These are phyloP conservation scores for Umbelopsis isabellina DNA, from an alignment of 192 early-diverging fungal genomes.

Conservation along the genomic window DNA sequence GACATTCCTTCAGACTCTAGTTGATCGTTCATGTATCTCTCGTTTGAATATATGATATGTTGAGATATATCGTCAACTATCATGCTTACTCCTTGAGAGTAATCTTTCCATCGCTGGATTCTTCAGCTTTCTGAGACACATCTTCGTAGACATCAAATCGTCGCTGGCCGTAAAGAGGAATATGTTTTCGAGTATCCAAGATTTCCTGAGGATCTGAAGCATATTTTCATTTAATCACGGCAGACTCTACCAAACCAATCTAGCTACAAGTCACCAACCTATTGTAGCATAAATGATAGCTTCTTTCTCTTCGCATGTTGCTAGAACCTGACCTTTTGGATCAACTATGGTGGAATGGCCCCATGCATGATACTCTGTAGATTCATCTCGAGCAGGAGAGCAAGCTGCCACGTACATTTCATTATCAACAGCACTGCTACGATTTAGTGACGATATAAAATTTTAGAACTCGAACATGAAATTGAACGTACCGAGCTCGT, in stretches of 20 bases:
- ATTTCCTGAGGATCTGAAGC: constrained; percentile 61
- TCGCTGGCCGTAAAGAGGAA: constrained; percentile 82
- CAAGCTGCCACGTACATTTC: constrained; percentile 95
- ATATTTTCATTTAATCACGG: background rate
- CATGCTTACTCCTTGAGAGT: constrained; percentile 22
- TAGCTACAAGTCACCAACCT: constrained; percentile 35
- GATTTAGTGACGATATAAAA: constrained; percentile 2
- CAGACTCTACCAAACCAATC: background rate
- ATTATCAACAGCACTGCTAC: constrained; percentile 84
- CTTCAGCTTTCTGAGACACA: constrained; percentile 47
- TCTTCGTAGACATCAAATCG: constrained; percentile 91
- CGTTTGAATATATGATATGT: too few relatives aligned
- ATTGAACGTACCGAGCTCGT: constrained; percentile 52
- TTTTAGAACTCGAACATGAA: background rate
- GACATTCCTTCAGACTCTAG: too few relatives aligned
- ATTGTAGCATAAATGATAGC: constrained; percentile 83
- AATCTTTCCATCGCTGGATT: constrained; percentile 21
- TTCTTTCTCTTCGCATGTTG: constrained; percentile 75
- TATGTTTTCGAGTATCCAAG: constrained; percentile 63
- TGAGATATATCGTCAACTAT: background rate
- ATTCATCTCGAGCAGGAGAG: constrained; percentile 86
- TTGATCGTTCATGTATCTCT: too few relatives aligned
- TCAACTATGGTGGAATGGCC: constrained; percentile 92
- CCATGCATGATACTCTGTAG: constrained; percentile 85
- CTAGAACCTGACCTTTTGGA: constrained; percentile 76